Conservation (phyloP, 192 early-diverging fungal genomes). For the Linnemannia exigua region DNA sequence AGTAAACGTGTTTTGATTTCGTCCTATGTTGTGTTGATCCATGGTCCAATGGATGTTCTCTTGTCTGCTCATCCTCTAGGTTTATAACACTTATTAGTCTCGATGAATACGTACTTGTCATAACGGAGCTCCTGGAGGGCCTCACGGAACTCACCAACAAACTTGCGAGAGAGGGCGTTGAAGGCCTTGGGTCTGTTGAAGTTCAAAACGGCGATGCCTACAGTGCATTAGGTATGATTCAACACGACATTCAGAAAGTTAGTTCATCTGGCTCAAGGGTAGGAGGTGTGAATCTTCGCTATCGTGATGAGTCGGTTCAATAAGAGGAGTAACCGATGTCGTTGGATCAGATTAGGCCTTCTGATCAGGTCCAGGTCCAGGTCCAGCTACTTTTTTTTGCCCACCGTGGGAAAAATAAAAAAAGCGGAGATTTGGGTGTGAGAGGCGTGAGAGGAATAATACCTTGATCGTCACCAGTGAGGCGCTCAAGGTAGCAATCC, state of each 20-base stretch:
- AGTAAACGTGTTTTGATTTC: conserved; percentile 15
- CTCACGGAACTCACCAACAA: conserved; percentile 79
- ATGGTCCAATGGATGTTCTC: not conserved
- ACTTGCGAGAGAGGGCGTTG: conserved; percentile 90
- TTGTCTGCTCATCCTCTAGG: not conserved
- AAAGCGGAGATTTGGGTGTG: not conserved
- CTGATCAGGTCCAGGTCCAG: not conserved
- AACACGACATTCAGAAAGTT: not conserved
- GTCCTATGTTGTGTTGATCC: not conserved
- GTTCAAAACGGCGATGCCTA: conserved; percentile 85
- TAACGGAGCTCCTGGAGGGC: conserved; percentile 75
- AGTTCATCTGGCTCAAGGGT: not conserved
- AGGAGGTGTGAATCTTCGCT: not conserved
- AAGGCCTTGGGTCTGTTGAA: conserved; percentile 88
- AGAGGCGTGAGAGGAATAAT: not conserved
- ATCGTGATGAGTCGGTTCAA: not conserved
- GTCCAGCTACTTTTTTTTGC: not conserved
- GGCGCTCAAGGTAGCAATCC: conserved; percentile 61
- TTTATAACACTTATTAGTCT: not conserved
- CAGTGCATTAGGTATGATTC: not conserved
- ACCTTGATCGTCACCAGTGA: conserved; percentile 47
- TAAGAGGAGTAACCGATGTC: not conserved
- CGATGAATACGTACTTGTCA: conserved; percentile 65
- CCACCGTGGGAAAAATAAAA: conserved; percentile 51
- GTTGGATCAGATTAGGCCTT: not conserved